Evolutionary conservation across 768 basidiomycete genomes (phyloP), one percentile per base, ranked within the genome.

Genomic region (Russula sp.): DNA sequence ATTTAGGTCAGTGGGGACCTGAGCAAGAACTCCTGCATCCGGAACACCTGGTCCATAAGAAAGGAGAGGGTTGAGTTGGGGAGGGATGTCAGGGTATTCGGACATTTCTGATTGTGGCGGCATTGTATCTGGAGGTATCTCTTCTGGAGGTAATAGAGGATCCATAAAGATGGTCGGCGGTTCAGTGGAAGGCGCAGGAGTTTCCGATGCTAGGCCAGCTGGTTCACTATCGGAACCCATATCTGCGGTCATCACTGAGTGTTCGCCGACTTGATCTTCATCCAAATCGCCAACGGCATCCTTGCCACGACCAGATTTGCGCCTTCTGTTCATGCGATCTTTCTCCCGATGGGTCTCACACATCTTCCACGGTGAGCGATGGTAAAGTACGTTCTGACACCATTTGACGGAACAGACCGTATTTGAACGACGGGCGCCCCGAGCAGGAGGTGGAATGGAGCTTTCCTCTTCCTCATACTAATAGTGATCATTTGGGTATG

Each of bases 281-380:
- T 56, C 59, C 13, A 39, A 29, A 13, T 61, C 66, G 16, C 20
- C 32, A 18, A 55, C 7, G 14, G 48, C 51, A 7, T 32, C 57
- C 32, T 41, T 53, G 29, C 71, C 72, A 25, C 72, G 70, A 25
- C 71, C 66, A 14, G 69, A 67, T 56, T 71, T 70, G 41, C 70
- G 67, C 49, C 67, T 73, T 56, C 69, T 73, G 25, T 69, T 68
- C 51, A 66, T 59, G 22, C 75, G 72, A 59, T 75, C 74, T 53
- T 65, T 69, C 58, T 69, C 72, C n/a, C 78, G 72, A 66, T 81
- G 81, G 32, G 69, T 64, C 6, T 80, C 79, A 63, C 81, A 82
- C 65, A 74, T 77, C 63, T 78, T 76, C 80, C 80, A 82, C 0
- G 79, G 76, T 13, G 72, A 70, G 34, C 69, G 71, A 11, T 76